These are phyloP conservation scores for Nitzschia sp. DNA, from an alignment of 108 stramenopile genomes.

Conservation along the genomic window DNA sequence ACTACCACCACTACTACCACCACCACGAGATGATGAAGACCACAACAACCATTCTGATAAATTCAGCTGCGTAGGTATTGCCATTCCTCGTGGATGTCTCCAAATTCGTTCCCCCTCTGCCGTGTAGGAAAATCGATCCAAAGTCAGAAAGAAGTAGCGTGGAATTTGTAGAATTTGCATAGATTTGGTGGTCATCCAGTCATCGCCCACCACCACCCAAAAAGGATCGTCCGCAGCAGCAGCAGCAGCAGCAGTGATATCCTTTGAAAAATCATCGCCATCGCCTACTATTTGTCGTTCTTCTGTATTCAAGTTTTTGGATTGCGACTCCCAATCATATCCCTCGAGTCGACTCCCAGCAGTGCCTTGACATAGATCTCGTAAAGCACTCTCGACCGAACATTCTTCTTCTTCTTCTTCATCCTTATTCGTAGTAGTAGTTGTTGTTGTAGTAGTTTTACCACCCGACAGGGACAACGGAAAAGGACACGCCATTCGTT, in stretches of 20 bases:
- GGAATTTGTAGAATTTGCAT: slow-evolving; percentile 29
- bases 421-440: no score
- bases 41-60: not conserved
- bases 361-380: not conserved
- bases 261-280: not conserved
- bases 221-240: slow-evolving; percentile 2
- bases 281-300: slow-evolving; percentile 3
- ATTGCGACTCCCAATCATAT: not conserved
- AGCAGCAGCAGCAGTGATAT: no score
- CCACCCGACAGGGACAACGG: not conserved
- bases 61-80: not conserved
- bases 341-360: not conserved
- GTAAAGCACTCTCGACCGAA: not conserved
- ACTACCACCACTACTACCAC: not conserved
- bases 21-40: not conserved
- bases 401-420: slow-evolving; percentile 4
- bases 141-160: slow-evolving; percentile 25
- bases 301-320: not conserved
- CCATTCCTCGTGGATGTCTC: not conserved
- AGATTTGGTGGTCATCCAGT: slow-evolving; percentile 25
- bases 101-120: not conserved
- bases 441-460: no score
- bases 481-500: slow-evolving; percentile 21
- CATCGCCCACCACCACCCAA: not conserved
- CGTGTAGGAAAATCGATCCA: slow-evolving; percentile 32